phyloP scores from a whole-genome alignment of 331 rosid genomes.

The Pyrus hybrid region DNA sequence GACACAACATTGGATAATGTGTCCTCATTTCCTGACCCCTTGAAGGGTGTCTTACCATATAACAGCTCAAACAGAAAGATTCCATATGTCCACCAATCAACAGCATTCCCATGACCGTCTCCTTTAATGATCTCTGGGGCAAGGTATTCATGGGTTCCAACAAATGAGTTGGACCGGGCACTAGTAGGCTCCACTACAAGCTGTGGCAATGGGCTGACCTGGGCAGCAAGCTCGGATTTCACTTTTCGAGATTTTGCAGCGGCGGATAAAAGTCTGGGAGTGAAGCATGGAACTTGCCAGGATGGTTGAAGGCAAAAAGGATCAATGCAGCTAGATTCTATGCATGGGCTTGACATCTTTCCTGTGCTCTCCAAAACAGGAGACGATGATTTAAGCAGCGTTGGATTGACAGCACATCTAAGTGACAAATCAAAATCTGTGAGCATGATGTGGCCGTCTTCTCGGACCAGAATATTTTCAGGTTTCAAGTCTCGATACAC shows the following conservation, averaged over 20 bases:
- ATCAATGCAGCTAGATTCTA: conserved; percentile 77
- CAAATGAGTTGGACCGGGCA: conserved; percentile 94
- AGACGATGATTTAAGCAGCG: conserved; percentile 61
- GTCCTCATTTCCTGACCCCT: conserved; percentile 75
- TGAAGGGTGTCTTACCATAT: conserved; percentile 95
- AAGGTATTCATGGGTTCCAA: conserved; percentile 95
- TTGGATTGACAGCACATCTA: conserved; percentile 76
- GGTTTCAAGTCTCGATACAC: conserved; percentile 96
- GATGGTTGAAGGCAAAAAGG: conserved; percentile 97
- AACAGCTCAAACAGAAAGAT: conserved; percentile 80
- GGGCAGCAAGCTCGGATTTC: conserved; percentile 56
- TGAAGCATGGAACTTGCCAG: conserved; percentile 96
- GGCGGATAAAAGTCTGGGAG: conserved; percentile 62
- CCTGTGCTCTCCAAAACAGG: conserved; percentile 45
- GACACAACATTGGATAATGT: conserved; percentile 73
- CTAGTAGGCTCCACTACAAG: conserved; percentile 85
- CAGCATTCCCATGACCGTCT: conserved; percentile 85
- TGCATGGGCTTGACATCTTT: conserved; percentile 61
- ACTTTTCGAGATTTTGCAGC: conserved; percentile 71
- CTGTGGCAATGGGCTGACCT: conserved; percentile 74
- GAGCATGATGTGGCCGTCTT: conserved; percentile 98
- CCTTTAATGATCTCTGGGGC: conserved; percentile 93
- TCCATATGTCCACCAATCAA: conserved; percentile 99
- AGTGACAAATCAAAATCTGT: conserved; percentile 91
- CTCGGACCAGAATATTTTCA: conserved; percentile 86